Evolutionary conservation across 345 rosid genomes (phyloP), one percentile per base, ranked within the genome.

Genomic region (Physaria fendleri): DNA sequence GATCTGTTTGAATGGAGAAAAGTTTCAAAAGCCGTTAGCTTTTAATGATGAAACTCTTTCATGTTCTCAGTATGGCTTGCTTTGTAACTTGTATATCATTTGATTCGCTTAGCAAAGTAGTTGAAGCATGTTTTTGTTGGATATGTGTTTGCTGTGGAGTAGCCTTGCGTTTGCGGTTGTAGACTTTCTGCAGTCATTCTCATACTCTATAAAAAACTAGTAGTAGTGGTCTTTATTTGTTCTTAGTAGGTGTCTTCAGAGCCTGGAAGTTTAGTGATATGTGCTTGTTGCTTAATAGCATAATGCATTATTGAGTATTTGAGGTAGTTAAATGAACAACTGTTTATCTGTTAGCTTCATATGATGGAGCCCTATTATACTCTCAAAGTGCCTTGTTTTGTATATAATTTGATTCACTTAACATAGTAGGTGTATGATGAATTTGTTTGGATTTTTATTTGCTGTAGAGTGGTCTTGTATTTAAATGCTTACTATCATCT

Each of bases 91-190:
- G 12, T 16, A 24, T 45, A 55, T 34, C 23, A 22, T 50, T 8
- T 29, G n/a, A n/a, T 24, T 30, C 15, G 39, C 14, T n/a, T 18
- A 6, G 18, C 14, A 37, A 65, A 25, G 57, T 54, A 34, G 11
- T 39, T 23, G 64, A 48, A 8, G 28, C 27, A 22, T 45, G 50
- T 2, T 44, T 43, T 43, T 59, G 5, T 28, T 18, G 6, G 33
- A 12, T 27, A 45, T 46, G 57, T 57, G 38, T 50, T 30, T 65
- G 28, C 12, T 39, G 12, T 39, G 47, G 28, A 21, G 37, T 59
- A 11, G 3, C 45, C 18, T 5, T 25, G 38, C 40, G 12, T 23
- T 14, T 44, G 12, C 3, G 12, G 34, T n/a, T 13, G 4, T 54
- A 65, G 15, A 2, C 18, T 25, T 6, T 23, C 35, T 23, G 1